phyloP scores from a whole-genome alignment of 73 alveolate genomes.

The Paramecium tetraurelia region DNA sequence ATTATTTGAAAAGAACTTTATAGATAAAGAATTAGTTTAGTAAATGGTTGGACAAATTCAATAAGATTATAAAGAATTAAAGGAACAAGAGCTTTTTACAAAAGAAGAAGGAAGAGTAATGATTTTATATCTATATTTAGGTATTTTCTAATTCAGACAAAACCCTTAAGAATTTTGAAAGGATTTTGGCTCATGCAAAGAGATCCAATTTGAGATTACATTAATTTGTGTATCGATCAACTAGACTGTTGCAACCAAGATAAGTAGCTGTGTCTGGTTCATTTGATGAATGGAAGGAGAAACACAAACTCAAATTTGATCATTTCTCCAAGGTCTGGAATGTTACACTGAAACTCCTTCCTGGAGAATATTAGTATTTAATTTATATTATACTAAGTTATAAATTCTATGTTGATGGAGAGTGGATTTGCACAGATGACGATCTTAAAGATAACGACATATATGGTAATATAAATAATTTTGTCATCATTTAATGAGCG shows the following conservation, averaged over 20 bases:
- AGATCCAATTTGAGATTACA: slow-evolving; percentile 24
- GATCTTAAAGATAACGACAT: slow-evolving; percentile 65
- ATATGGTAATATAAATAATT: slow-evolving; percentile 64
- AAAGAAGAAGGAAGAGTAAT: slow-evolving; percentile 67
- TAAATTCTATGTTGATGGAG: slow-evolving; percentile 56
- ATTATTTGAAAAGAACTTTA: slow-evolving; percentile 76
- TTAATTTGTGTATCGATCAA: slow-evolving; percentile 8
- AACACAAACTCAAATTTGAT: slow-evolving; percentile 88
- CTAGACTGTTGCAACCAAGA: slow-evolving; percentile 45
- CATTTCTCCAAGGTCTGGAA: slow-evolving; percentile 77
- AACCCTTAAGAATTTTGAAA: background rate
- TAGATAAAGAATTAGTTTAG: slow-evolving; percentile 66
- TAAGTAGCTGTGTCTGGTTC: slow-evolving; percentile 90
- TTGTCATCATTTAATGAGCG: slow-evolving; percentile 54
- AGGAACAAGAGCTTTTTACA: slow-evolving; percentile 62
- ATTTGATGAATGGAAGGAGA: slow-evolving; percentile 95
- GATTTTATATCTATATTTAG: background rate
- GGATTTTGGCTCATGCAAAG: slow-evolving; percentile 3
- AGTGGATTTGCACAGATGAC: slow-evolving; percentile 68
- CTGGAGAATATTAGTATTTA: slow-evolving; percentile 82
- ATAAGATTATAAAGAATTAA: slow-evolving; percentile 55
- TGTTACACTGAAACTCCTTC: slow-evolving; percentile 78
- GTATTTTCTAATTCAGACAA: slow-evolving; percentile 9
- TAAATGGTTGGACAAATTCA: slow-evolving; percentile 28
- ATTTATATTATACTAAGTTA: background rate